Evolutionary conservation across 2,329 filamentous ascomycete genomes (phyloP).

Genomic region (Penicillium rolfsii): DNA sequence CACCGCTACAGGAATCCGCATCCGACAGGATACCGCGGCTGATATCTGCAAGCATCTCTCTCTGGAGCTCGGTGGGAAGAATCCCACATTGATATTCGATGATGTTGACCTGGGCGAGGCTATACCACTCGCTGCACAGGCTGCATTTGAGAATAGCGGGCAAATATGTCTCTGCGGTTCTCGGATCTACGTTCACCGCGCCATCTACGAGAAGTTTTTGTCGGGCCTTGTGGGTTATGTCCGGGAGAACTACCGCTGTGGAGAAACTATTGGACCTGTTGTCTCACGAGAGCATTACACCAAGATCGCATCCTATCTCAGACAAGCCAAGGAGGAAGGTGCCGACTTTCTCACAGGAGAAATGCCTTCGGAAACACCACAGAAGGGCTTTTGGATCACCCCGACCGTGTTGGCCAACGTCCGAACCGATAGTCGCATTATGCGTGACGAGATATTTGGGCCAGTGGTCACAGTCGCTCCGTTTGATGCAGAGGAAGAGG

Average conservation of each 20-base stretch:
- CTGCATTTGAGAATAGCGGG: not conserved
- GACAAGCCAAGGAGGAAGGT: not conserved
- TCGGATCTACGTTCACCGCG: not conserved
- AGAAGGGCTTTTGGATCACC: not conserved
- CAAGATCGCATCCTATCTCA: not conserved
- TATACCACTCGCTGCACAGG: not conserved
- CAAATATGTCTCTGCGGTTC: not conserved
- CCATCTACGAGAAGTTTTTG: not conserved
- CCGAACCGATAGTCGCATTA: not conserved
- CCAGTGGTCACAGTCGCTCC: not conserved
- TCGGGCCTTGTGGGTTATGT: not conserved
- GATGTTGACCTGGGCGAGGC: slow-evolving; percentile 18
- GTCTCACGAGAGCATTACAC: not conserved
- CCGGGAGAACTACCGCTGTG: not conserved
- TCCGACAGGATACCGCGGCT: slow-evolving; percentile 25
- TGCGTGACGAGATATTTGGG: not conserved
- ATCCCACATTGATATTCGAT: slow-evolving; percentile 25
- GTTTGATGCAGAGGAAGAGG: not conserved
- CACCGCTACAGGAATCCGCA: slow-evolving; percentile 21
- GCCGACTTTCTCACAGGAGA: not conserved
- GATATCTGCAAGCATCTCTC: slow-evolving; percentile 30
- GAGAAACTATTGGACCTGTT: not conserved
- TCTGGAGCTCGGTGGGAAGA: slow-evolving; percentile 26
- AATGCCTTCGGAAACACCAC: not conserved
- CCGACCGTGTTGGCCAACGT: not conserved